These are phyloP conservation scores for Pseudogymnoascus sp. DNA, from an alignment of 2,329 filamentous ascomycete genomes.

Conservation along the genomic window DNA sequence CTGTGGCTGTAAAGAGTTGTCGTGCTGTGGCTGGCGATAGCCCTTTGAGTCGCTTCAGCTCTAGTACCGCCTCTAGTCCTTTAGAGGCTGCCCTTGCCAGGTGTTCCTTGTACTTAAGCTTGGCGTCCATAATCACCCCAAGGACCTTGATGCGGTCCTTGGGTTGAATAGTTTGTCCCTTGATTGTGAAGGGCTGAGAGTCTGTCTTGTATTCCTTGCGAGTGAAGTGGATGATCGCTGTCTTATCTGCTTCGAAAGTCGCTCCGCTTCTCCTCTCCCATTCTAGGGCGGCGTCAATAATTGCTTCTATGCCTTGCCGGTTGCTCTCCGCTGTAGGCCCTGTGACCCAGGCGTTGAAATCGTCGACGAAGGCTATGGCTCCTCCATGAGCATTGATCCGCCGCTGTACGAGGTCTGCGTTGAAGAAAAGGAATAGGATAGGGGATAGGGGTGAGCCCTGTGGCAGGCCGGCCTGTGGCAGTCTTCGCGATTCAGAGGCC, in stretches of 20 bases:
- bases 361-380: constrained; percentile 25
- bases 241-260: constrained; percentile 24
- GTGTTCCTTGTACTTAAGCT: constrained; percentile 25
- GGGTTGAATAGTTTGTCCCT: background rate
- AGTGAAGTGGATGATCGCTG: constrained; percentile 19
- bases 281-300: constrained; percentile 20
- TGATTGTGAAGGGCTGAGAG: constrained; percentile 11
- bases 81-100: constrained; percentile 22
- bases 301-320: constrained; percentile 20
- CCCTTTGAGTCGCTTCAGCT: constrained; percentile 9
- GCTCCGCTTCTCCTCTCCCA: constrained; percentile 24
- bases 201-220: constrained; percentile 6
- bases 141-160: constrained; percentile 7
- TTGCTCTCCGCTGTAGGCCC: constrained; percentile 20
- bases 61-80: constrained; percentile 19
- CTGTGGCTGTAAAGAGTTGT: constrained; percentile 21
- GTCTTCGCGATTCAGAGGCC: constrained; percentile 12
- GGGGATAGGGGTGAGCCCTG: constrained; percentile 31
- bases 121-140: constrained; percentile 22
- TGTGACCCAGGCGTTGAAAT: constrained; percentile 23
- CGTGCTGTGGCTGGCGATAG: constrained; percentile 14
- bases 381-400: constrained; percentile 25
- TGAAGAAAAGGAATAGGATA: constrained; percentile 31
- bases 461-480: constrained; percentile 23
- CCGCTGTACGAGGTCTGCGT: constrained; percentile 17